Percentiles rank a stretch among this genome's conserved stretches.
Conservation (phyloP, 805 yeast genomes). For the Ogataea angusta region DNA sequence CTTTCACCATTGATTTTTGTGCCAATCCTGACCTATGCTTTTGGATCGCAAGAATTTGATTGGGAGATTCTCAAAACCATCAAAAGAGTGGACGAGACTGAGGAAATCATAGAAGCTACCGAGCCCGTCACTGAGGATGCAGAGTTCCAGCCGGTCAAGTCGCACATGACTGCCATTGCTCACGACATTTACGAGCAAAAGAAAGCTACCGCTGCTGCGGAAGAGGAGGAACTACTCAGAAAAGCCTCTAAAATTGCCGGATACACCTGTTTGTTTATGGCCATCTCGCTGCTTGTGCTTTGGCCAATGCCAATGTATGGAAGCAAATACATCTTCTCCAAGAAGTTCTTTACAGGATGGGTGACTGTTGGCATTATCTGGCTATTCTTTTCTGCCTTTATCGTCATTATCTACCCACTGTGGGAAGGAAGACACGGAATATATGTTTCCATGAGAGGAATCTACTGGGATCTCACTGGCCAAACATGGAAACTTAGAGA, state of each 20-base stretch:
- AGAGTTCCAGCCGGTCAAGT: slow-evolving; percentile 27
- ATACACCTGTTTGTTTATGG: slow-evolving; percentile 55
- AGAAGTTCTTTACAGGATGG: slow-evolving; percentile 85
- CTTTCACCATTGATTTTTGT: slow-evolving; percentile 64
- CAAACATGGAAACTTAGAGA: slow-evolving; percentile 66
- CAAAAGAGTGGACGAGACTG: slow-evolving; percentile 67
- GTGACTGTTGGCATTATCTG: slow-evolving; percentile 76
- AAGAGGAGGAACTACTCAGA: slow-evolving; percentile 50
- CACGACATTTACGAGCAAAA: slow-evolving; percentile 21
- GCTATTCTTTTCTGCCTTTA: slow-evolving; percentile 64
- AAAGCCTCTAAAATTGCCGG: slow-evolving; percentile 62
- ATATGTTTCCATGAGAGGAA: slow-evolving; percentile 63
- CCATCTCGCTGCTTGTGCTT: slow-evolving; percentile 60
- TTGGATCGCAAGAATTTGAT: slow-evolving; percentile 72
- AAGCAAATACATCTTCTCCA: slow-evolving; percentile 67
- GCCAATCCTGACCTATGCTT: slow-evolving; percentile 61
- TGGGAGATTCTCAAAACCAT: slow-evolving; percentile 62
- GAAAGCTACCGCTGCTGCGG: slow-evolving; percentile 29
- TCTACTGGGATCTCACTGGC: slow-evolving; percentile 83
- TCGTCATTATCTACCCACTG: slow-evolving; percentile 67
- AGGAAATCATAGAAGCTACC: slow-evolving; percentile 46
- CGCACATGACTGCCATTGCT: slow-evolving; percentile 31
- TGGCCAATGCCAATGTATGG: slow-evolving; percentile 99
- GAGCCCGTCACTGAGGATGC: slow-evolving; percentile 25
- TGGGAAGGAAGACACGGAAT: slow-evolving; percentile 72